Conservation (phyloP, 1,284 basidiomycete genomes). For the Fistulinella cinereoalba region DNA sequence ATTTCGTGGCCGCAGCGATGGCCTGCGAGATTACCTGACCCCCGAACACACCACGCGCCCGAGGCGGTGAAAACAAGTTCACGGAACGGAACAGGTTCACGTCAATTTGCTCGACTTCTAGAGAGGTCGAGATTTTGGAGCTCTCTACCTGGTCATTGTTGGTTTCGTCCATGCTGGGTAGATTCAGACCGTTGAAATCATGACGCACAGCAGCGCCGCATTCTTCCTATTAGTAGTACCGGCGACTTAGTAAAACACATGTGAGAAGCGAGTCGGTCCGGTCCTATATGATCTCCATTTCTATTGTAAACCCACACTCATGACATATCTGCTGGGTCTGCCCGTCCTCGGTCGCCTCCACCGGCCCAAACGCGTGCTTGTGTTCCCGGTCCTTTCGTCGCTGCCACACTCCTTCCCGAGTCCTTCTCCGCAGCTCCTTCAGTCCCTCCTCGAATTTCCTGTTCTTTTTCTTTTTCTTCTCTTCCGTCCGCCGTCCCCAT, state of each 20-base stretch:
- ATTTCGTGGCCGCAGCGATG: conserved; percentile 74
- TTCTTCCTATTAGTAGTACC: not conserved
- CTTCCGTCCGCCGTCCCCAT: conserved; percentile 74
- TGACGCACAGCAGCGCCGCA: not conserved
- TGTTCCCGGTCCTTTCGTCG: conserved; percentile 84
- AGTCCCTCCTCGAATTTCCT: conserved; percentile 91
- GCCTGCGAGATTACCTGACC: conserved; percentile 91
- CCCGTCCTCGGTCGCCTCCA: conserved; percentile 52
- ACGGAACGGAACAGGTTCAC: conserved; percentile 73
- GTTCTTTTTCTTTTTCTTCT: conserved; percentile 90
- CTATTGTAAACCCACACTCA: conserved; percentile 83
- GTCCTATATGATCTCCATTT: conserved; percentile 72
- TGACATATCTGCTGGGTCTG: conserved; percentile 69
- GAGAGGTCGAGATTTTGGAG: conserved; percentile 62
- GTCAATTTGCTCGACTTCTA: conserved; percentile 81
- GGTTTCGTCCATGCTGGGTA: conserved; percentile 30
- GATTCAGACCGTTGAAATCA: not conserved
- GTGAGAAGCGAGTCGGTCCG: not conserved
- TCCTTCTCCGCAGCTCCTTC: conserved; percentile 77
- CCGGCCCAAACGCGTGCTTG: conserved; percentile 73
- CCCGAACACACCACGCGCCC: conserved; percentile 81
- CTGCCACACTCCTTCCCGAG: conserved; percentile 89
- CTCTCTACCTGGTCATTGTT: conserved; percentile 49
- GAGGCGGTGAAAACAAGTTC: conserved; percentile 64
- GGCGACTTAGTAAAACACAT: conserved; percentile 2